A percentile compares a stretch with the other conserved stretches of the same genome.
Evolutionary conservation across 176 grass and related monocot species (phyloP).

Genomic region (Oryza brachyantha): DNA sequence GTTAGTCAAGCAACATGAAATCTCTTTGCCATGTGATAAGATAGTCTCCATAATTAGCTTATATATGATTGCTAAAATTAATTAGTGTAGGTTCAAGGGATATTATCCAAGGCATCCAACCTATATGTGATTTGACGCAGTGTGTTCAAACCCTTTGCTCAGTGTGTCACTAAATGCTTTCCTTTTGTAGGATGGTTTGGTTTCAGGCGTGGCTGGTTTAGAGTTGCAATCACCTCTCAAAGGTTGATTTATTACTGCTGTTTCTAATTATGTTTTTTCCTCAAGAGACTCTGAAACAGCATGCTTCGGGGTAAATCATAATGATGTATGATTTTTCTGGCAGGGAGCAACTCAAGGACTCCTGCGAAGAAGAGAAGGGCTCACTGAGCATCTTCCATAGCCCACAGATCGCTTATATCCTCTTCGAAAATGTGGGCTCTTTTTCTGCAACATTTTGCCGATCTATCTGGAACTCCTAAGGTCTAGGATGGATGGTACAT

Average conservation of each 20-base stretch:
- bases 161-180: background rate
- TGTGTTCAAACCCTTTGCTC: background rate
- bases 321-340: background rate
- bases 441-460: background rate
- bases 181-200: conserved; percentile 23
- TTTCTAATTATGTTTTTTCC: background rate
- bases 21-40: background rate
- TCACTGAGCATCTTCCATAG: conserved; percentile 8
- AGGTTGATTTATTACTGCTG: conserved; percentile 20
- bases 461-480: background rate
- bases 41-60: background rate
- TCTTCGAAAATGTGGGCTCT: background rate
- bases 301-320: background rate
- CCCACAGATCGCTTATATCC: background rate
- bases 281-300: background rate
- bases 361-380: background rate
- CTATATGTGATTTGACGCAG: background rate
- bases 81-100: background rate
- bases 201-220: background rate
- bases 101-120: background rate
- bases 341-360: background rate
- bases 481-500: background rate
- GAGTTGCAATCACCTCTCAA: background rate
- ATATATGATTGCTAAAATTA: background rate
- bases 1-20: conserved; percentile 33